Base-by-base conservation (phyloP, 148 eudicot species). In the Pharnaceum exiguum region DNA sequence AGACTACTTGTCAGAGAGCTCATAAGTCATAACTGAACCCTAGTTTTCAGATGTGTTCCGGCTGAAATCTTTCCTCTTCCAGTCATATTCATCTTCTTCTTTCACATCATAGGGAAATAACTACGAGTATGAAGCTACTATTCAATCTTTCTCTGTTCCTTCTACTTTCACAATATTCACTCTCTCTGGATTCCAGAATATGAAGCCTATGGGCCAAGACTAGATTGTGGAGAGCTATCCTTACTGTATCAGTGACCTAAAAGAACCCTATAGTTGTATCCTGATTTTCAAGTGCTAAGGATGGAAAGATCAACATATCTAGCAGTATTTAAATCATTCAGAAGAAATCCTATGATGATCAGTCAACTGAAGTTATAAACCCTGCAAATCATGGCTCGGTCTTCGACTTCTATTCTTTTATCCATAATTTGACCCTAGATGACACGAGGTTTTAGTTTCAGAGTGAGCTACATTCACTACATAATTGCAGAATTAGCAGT, bases 201-300 rank as follows among this genome's bases (percentile, higher is more conserved):
- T 35, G 58, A 48, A 10, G 65, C 51, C 45, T 67, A 65, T 45
- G 8, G 40, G 27, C 45, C 59, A 3, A 38, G 23, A 58, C 2
- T 0, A 9, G n/a, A n/a, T n/a, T 40, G 65, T 59, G 59, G 65
- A 36, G 53, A 47, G 28, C 17, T 66, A 57, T 63, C 62, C 70
- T 28, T 65, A 56, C 49, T 66, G 25, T 39, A 43, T 49, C 5
- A 8, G 7, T 2, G 24, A 27, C 8, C n/a, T 18, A 10, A 47
- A 57, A 30, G 44, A 31, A 13, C 5, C 48, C 17, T 21, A 7
- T 51, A 56, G 56, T 49, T 61, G 69, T n/a, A 49, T 37, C 19
- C 3, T 32, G 67, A 3, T 63, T 39, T 32, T 66, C 38, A 2
- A 12, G 23, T 55, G 42, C 46, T 22, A 66, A 56, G 19, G 37